Conservation (phyloP, 352 stramenopile species). For the Aphanomyces astaci region DNA sequence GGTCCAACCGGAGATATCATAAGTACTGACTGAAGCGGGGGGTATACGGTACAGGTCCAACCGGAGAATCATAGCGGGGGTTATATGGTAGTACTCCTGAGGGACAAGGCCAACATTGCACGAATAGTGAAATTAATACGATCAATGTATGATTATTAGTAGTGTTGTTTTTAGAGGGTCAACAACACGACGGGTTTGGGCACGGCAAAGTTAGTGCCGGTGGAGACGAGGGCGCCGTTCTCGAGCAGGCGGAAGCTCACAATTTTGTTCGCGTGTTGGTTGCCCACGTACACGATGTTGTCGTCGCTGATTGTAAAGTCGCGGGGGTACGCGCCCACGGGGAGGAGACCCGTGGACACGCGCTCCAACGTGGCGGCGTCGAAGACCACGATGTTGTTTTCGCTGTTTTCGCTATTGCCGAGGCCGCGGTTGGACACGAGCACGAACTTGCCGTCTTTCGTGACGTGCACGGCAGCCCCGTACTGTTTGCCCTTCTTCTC, state of each 20-base stretch:
- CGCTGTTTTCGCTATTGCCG: background rate
- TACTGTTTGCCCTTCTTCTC: background rate
- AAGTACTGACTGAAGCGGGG: too few species aligned
- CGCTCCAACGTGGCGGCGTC: background rate
- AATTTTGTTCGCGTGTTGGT: conserved; percentile 7
- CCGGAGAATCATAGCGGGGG: too few species aligned
- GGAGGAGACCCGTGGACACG: background rate
- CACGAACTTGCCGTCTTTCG: background rate
- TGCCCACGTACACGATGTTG: conserved; percentile 14
- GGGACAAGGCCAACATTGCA: too few species aligned
- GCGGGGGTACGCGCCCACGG: background rate
- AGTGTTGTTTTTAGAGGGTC: too few species aligned
- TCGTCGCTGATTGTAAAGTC: conserved; percentile 17
- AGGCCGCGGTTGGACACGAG: conserved; percentile 15
- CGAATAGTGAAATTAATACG: too few species aligned
- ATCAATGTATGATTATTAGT: too few species aligned
- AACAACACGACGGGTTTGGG: background rate
- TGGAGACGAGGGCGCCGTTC: background rate
- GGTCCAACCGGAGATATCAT: too few species aligned
- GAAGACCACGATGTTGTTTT: conserved; percentile 4
- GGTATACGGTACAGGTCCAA: too few species aligned
- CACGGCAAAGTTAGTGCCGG: background rate
- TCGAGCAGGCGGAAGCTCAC: background rate
- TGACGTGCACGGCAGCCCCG: conserved; percentile 9
- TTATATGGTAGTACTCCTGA: too few species aligned